These are phyloP conservation scores for Onygenales sp. DNA, from an alignment of 2,329 filamentous ascomycete genomes.

Conservation along the genomic window DNA sequence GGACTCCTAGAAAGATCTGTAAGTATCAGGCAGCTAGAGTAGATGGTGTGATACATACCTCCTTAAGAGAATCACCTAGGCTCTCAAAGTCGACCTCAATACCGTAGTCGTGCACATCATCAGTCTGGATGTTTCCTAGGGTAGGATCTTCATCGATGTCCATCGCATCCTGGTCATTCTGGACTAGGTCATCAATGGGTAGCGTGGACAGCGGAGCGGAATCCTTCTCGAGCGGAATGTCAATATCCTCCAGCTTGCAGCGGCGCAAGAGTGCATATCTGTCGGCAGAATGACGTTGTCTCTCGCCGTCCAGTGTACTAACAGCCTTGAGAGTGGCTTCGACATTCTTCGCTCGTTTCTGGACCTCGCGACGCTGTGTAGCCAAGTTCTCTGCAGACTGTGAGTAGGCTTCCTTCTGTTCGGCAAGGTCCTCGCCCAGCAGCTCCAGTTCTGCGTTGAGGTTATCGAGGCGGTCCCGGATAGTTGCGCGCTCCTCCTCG, in stretches of 20 bases:
- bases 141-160: slow-evolving; percentile 68
- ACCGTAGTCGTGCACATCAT: slow-evolving; percentile 75
- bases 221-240: slow-evolving; percentile 64
- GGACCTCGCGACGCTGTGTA: slow-evolving; percentile 69
- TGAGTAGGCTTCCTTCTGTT: slow-evolving; percentile 57
- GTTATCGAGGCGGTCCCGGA: slow-evolving; percentile 63
- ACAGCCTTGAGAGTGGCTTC: slow-evolving; percentile 68
- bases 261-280: slow-evolving; percentile 77
- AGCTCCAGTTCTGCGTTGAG: slow-evolving; percentile 69
- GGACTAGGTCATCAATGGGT: slow-evolving; percentile 75
- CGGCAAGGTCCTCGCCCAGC: slow-evolving; percentile 61
- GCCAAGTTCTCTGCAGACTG: slow-evolving; percentile 65
- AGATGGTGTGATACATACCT: slow-evolving; percentile 43
- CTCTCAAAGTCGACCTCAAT: slow-evolving; percentile 80
- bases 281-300: slow-evolving; percentile 73
- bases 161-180: slow-evolving; percentile 77
- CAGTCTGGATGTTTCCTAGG: slow-evolving; percentile 40
- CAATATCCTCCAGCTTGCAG: slow-evolving; percentile 89
- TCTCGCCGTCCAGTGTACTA: slow-evolving; percentile 67
- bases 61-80: slow-evolving; percentile 72
- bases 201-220: slow-evolving; percentile 67
- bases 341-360: slow-evolving; percentile 75
- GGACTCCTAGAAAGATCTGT: slow-evolving; percentile 44
- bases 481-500: slow-evolving; percentile 60
- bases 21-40: slow-evolving; percentile 14